phyloP scores from a whole-genome alignment of 1,284 basidiomycete genomes.

The Ganoderma sp. region DNA sequence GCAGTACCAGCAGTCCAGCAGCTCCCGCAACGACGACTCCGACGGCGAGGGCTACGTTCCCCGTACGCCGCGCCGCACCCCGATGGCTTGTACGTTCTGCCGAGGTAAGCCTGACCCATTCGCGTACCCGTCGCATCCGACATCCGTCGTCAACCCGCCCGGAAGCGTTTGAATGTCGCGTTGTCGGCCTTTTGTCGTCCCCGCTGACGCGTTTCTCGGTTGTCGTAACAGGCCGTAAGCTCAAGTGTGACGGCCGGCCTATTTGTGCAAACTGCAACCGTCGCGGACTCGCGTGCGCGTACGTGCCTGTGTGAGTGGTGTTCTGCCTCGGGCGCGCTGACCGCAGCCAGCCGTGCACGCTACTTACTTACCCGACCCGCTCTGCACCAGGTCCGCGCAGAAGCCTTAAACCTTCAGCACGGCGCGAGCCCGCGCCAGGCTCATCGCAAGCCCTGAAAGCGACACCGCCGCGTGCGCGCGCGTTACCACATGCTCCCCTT shows the following conservation, averaged over 20 bases:
- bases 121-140: not conserved
- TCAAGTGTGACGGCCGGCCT: constrained; percentile 42
- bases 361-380: not conserved
- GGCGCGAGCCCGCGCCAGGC: not conserved
- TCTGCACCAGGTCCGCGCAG: constrained; percentile 16
- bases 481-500: not conserved
- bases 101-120: constrained; percentile 32
- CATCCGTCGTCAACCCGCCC: constrained; percentile 2
- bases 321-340: not conserved
- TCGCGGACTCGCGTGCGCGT: constrained; percentile 40
- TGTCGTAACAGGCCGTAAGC: constrained; percentile 37
- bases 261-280: constrained; percentile 43
- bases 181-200: not conserved
- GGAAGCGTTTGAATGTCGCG: constrained; percentile 3
- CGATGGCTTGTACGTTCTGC: constrained; percentile 44
- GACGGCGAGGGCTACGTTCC: constrained; percentile 39
- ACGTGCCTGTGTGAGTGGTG: constrained; percentile 37
- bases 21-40: constrained; percentile 35
- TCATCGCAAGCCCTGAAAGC: not conserved
- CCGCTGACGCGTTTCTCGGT: constrained; percentile 2
- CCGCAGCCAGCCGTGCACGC: constrained; percentile 9
- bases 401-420: constrained; percentile 10
- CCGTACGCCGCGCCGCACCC: constrained; percentile 40
- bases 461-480: not conserved
- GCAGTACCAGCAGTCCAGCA: constrained; percentile 27